A percentile compares a stretch with the other conserved stretches of the same genome.
Conservation (phyloP, 2,329 filamentous ascomycete species). For the Colletotrichum melonis region DNA sequence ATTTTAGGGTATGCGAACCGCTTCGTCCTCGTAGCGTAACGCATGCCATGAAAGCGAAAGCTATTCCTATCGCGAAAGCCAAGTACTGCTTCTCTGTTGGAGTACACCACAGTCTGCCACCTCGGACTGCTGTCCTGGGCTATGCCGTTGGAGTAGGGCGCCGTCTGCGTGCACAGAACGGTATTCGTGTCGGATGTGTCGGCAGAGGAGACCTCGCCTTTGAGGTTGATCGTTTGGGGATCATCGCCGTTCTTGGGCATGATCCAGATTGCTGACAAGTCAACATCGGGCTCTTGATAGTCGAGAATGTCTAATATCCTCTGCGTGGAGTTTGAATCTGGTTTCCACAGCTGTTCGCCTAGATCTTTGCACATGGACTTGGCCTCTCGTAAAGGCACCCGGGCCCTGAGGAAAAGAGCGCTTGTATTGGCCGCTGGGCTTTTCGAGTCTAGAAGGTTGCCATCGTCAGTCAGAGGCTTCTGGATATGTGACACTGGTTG, state of each 20-base stretch:
- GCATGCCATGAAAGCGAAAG: conserved; percentile 60
- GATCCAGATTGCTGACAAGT: conserved; percentile 50
- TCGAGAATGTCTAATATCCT: conserved; percentile 49
- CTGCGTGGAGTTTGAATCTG: conserved; percentile 44
- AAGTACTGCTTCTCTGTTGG: conserved; percentile 51
- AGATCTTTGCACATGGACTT: conserved; percentile 46
- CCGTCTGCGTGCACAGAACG: conserved; percentile 56
- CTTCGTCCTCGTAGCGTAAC: conserved; percentile 51
- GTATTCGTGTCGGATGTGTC: conserved; percentile 40
- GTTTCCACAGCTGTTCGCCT: conserved; percentile 54
- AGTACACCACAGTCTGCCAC: conserved; percentile 51
- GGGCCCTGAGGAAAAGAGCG: conserved; percentile 48
- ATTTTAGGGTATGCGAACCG: conserved; percentile 52
- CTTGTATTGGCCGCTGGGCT: conserved; percentile 47
- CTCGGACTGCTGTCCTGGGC: conserved; percentile 45
- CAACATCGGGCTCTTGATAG: conserved; percentile 41
- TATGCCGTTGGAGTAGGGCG: conserved; percentile 51
- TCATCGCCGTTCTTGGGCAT: conserved; percentile 37
- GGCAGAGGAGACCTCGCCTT: conserved; percentile 39
- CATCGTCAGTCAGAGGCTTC: background rate
- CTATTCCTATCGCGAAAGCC: conserved; percentile 58
- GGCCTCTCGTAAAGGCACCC: conserved; percentile 43
- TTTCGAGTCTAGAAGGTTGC: conserved; percentile 41
- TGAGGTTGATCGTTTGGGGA: conserved; percentile 42
- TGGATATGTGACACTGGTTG: too few relatives aligned